Base-by-base conservation (phyloP, 257 asterid genomes). In the Plectranthus barbatus region DNA sequence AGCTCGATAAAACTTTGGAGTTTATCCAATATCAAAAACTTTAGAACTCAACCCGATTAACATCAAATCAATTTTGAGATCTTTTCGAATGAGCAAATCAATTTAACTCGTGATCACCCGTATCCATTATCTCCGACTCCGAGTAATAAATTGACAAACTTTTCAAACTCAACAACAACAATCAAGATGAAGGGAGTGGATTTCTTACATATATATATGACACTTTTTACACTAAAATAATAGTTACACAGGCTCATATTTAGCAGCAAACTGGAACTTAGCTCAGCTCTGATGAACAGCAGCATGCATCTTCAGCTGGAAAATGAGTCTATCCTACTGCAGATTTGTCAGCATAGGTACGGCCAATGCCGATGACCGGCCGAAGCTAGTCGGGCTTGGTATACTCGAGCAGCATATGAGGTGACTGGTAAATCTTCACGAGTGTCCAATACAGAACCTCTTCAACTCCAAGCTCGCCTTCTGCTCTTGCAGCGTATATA, bases 401-500 rank as follows among this genome's bases (percentile, higher is more conserved):
- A 31, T 87, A 88, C 80, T 91, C 98, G 44, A 91, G 91, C 77
- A 91, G 71, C 96, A 87, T 85, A 66, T 91, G 97, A 0, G 97
- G 97, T 17, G 96, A 91, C 78, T 96, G 67, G 77, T 91, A 91
- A 61, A 91, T 91, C 91, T 91, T 91, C 24, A 91, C 84, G 47
- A 87, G 60, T 4, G 95, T 90, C 97, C 96, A 87, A 70, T 87
- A 87, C 11, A 87, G 84, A 50, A 85, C 89, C 81, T 91, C 98
- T 78, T 91, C 98, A n/a, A 91, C 95, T 60, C 85, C 95, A 26
- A 91, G 91, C 74, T 87, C 98, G 44, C 96, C 98, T 79, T 88
- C 98, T 45, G 98, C 95, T 69, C 98, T 80, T 48, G 98, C 94
- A 59, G 98, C 95, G 33, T 88, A 91, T 77, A 91, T 91, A 72